phyloP scores from a whole-genome alignment of 2,329 filamentous ascomycete species.

The Mollisiaceae sp. region DNA sequence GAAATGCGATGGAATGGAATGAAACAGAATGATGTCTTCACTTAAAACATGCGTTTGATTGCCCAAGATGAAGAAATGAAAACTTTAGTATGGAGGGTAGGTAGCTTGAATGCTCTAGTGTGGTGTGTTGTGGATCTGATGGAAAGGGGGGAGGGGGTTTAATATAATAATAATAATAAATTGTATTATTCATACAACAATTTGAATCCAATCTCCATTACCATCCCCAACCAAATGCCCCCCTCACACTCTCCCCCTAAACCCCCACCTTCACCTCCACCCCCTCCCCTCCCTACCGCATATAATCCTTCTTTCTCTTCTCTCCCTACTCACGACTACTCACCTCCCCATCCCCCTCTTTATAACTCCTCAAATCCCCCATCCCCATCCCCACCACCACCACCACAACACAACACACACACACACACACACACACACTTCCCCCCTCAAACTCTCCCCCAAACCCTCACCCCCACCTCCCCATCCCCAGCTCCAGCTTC shows the following conservation, averaged over 20 bases:
- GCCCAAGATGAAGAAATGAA: no score
- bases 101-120: no score
- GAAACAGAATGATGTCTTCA: no score
- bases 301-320: constrained; percentile 27
- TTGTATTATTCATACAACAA: not conserved
- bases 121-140: not conserved
- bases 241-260: constrained; percentile 21
- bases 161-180: no score
- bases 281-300: constrained; percentile 32
- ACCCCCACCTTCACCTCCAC: constrained; percentile 29
- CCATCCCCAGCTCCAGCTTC: constrained; percentile 8
- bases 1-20: no score
- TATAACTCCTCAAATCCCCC: constrained; percentile 44
- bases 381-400: constrained; percentile 43
- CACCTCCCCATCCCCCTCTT: constrained; percentile 34
- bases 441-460: constrained; percentile 19
- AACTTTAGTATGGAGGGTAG: no score
- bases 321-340: constrained; percentile 30
- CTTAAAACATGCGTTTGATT: no score
- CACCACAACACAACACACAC: constrained; percentile 45
- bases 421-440: constrained; percentile 43
- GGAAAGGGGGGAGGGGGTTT: not conserved
- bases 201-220: not conserved
- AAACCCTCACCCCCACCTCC: constrained; percentile 5
- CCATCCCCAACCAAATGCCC: not conserved